Percentiles rank a stretch among this genome's conserved stretches.
These are phyloP conservation scores for Metarhizium brunneum DNA, from an alignment of 2,329 filamentous ascomycete genomes.

Conservation along the genomic window DNA sequence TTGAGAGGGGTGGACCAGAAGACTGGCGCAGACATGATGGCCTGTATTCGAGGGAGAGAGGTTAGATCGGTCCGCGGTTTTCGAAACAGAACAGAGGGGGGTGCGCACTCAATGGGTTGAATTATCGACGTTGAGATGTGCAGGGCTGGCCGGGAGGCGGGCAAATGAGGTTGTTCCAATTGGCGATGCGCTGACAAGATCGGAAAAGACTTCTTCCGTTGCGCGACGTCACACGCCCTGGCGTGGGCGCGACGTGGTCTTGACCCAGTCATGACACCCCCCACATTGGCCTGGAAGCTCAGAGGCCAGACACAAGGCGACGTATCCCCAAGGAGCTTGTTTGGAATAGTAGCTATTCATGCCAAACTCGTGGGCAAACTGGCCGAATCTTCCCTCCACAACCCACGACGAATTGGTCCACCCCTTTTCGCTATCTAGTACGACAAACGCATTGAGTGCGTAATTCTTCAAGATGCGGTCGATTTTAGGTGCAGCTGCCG, in stretches of 20 bases:
- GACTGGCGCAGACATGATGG: conserved; percentile 55
- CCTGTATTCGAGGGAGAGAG: conserved; percentile 2
- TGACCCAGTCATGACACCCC: background rate
- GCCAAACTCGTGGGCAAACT: background rate
- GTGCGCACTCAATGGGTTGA: background rate
- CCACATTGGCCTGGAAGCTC: conserved; percentile 5
- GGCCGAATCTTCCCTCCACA: background rate
- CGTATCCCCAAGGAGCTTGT: conserved; percentile 20
- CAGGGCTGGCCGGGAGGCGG: background rate
- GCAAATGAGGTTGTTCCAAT: background rate
- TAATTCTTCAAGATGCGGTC: conserved; percentile 54
- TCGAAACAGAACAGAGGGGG: background rate
- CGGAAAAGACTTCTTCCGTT: conserved; percentile 4
- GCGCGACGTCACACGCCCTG: background rate
- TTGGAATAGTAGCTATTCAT: conserved; percentile 6
- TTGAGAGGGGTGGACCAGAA: conserved; percentile 81
- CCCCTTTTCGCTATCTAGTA: background rate
- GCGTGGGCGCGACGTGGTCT: background rate
- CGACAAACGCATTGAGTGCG: background rate
- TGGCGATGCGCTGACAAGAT: background rate
- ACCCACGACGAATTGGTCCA: background rate
- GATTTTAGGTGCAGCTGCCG: conserved; percentile 58
- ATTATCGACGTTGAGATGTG: background rate
- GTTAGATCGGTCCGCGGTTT: background rate
- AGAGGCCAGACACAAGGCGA: conserved; percentile 19